Evolutionary conservation across 306 rosid genomes (phyloP).

Genomic region (Corylus heterophylla): DNA sequence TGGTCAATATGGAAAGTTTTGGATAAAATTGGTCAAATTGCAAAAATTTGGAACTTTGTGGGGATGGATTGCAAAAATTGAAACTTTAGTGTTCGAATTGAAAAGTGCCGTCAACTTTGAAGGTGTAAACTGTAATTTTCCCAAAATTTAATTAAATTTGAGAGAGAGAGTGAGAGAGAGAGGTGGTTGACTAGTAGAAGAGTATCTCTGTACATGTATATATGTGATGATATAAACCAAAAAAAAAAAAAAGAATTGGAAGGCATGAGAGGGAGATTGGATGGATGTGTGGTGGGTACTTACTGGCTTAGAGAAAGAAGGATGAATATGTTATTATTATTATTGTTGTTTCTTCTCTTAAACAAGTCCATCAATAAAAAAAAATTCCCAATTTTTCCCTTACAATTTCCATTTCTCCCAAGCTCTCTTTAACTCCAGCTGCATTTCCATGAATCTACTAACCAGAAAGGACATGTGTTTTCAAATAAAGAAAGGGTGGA

Average conservation of each 20-base stretch:
- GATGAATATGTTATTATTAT: constrained; percentile 45
- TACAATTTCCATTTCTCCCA: not conserved
- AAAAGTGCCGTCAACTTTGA: no score
- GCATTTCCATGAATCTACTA: constrained; percentile 9
- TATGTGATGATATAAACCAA: constrained; percentile 65
- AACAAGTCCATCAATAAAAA: constrained; percentile 64
- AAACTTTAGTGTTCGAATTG: no score
- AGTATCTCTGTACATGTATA: constrained; percentile 59
- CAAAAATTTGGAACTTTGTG: no score
- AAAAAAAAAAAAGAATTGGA: constrained; percentile 27
- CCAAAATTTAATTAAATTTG: constrained; percentile 44
- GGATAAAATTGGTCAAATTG: no score
- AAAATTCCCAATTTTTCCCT: constrained; percentile 26
- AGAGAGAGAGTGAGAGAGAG: constrained; percentile 30
- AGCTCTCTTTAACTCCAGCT: constrained; percentile 1
- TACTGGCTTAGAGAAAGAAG: constrained; percentile 53
- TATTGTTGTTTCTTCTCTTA: constrained; percentile 10
- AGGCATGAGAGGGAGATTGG: constrained; percentile 52
- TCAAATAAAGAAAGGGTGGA: constrained; percentile 32
- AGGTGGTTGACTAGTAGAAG: constrained; percentile 47
- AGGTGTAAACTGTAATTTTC: no score
- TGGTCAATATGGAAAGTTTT: no score
- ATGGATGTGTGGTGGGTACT: constrained; percentile 59
- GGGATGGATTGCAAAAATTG: no score
- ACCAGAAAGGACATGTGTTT: constrained; percentile 35